Base-by-base conservation (phyloP, 179 eudicot genomes). In the Drosera spatulata region DNA sequence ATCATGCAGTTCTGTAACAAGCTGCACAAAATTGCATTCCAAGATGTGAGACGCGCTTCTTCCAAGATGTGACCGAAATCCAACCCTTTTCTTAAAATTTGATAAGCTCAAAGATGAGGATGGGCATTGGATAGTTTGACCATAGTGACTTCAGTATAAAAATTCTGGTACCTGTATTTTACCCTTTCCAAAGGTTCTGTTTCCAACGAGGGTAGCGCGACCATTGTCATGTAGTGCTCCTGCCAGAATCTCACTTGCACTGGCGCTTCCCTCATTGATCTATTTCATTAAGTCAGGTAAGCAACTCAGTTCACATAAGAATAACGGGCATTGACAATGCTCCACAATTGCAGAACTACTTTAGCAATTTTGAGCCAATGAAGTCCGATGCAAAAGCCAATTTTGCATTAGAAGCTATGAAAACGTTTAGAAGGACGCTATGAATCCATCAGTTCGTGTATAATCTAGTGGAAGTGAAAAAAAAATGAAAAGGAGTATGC, bases 211-310 rank as follows among this genome's bases (percentile, higher is more conserved):
- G 66, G 79, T 70, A 37, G 97, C 97, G 57, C 97, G 83, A 44
- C 96, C 96, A 68, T 88, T 91, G 62, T 91, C 97, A 40, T 88
- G 97, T 5, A 91, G 74, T 50, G 97, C 97, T 56, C 97, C 96
- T 7, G 96, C 97, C 58, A 91, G 71, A 60, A 91, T 91, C 76
- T 91, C 97, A 58, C 97, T 91, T 53, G 97, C 97, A 64, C 97
- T 91, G 39, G 97, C 97, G 64, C 97, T 91, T 55, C 95, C 97
- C 68, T 91, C 97, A 63, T 91, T 91, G 46, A 91, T 94, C 97
- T 91, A 56, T 64, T 45, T 41, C 68, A 57, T 22, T 52, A 70
- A 60, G 7, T 38, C 5, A 44, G 22, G 10, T 42, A 44, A 4
- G 3, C 33, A 41, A 7, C 10, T 50, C n/a, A 50, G 53, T 2